These are phyloP conservation scores for Fragilaria radians DNA, from an alignment of 108 stramenopile species.

Conservation along the genomic window DNA sequence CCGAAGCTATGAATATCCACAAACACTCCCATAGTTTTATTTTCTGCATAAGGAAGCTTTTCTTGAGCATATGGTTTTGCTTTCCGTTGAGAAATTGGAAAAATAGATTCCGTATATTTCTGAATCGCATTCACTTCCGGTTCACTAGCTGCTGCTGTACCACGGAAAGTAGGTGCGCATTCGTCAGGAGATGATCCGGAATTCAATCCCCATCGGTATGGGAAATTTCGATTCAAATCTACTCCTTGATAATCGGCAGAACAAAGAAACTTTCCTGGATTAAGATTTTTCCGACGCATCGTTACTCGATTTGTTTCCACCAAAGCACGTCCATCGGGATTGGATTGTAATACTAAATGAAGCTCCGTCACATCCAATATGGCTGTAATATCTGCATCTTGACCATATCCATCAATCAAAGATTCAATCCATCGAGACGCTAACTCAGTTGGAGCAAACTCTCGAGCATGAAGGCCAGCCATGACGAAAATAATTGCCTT, in stretches of 20 bases:
- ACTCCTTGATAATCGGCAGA: conserved; percentile 18
- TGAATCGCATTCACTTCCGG: conserved; percentile 39
- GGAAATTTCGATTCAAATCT: conserved; percentile 57
- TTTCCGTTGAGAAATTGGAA: conserved; percentile 33
- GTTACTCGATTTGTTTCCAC: conserved; percentile 26
- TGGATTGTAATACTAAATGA: conserved; percentile 41
- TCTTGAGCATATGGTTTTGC: conserved; percentile 15
- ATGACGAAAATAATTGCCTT: conserved; percentile 6
- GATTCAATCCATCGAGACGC: conserved; percentile 21
- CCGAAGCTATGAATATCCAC: conserved; percentile 5
- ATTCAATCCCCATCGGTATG: conserved; percentile 35
- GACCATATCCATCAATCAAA: conserved; percentile 16
- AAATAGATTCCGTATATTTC: conserved; percentile 27
- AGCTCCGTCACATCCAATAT: conserved; percentile 34
- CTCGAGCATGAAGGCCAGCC: conserved; percentile 39
- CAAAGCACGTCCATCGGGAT: conserved; percentile 48
- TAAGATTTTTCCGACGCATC: conserved; percentile 41
- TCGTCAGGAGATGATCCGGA: conserved; percentile 21
- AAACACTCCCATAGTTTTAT: conserved; percentile 16
- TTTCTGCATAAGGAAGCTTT: conserved; percentile 16
- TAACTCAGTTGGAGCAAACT: conserved; percentile 49
- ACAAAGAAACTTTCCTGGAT: conserved; percentile 6
- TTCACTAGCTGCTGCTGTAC: conserved; percentile 27
- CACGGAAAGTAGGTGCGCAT: conserved; percentile 28
- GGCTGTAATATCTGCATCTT: conserved; percentile 31